Percentiles rank a stretch among this genome's conserved stretches.
Conservation (phyloP, 192 early-diverging fungal species). For the Linnemannia zychae region DNA sequence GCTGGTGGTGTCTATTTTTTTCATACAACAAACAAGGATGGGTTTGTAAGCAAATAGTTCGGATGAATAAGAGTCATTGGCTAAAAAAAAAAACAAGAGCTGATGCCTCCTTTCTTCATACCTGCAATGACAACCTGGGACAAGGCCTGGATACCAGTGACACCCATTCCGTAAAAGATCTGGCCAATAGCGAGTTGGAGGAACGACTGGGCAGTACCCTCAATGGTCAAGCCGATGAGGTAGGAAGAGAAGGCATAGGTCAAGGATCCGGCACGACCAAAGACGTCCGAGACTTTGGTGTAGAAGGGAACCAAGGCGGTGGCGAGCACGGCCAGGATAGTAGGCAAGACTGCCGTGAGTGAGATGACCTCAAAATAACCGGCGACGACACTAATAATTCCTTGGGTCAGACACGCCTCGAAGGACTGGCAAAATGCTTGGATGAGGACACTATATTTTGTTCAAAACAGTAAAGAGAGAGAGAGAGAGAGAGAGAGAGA, state of each 20-base stretch:
- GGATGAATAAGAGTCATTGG: background rate
- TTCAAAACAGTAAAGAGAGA: background rate
- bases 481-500: background rate
- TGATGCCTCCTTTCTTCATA: background rate
- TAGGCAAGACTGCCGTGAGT: constrained; percentile 25
- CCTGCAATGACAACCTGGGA: constrained; percentile 53
- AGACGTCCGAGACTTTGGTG: constrained; percentile 44
- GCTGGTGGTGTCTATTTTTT: constrained; percentile 28
- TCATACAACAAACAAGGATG: background rate
- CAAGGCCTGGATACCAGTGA: constrained; percentile 42
- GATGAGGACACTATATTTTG: constrained; percentile 24
- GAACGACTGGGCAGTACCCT: constrained; percentile 27
- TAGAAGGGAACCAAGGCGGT: constrained; percentile 50
- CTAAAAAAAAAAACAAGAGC: background rate
- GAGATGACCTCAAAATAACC: constrained; percentile 6
- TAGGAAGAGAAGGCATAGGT: constrained; percentile 46
- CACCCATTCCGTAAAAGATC: constrained; percentile 46
- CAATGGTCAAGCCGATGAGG: constrained; percentile 46
- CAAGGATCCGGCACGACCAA: constrained; percentile 43
- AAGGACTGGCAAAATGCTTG: constrained; percentile 40
- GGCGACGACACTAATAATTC: constrained; percentile 14
- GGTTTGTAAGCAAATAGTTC: too few species aligned
- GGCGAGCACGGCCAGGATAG: constrained; percentile 39
- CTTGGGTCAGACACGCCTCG: constrained; percentile 38
- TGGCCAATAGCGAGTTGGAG: constrained; percentile 41